Conservation (phyloP, 108 stramenopile species). For the Skeletonema tropicum region DNA sequence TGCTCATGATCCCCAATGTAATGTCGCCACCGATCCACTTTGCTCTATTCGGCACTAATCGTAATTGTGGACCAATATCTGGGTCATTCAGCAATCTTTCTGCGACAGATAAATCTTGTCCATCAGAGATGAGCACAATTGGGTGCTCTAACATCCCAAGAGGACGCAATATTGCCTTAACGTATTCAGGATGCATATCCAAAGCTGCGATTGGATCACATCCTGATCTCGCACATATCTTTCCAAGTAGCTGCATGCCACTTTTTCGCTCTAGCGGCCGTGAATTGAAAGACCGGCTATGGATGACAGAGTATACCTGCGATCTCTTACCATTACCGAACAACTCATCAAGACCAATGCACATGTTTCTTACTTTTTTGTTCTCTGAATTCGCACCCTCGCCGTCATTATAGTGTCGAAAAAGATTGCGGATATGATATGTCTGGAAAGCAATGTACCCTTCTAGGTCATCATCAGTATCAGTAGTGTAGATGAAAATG, state of each 20-base stretch:
- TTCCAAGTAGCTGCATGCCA: slow-evolving; percentile 3
- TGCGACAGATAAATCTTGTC: slow-evolving; percentile 24
- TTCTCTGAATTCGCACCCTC: background rate
- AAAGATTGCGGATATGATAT: slow-evolving; percentile 33
- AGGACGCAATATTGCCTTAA: slow-evolving; percentile 41
- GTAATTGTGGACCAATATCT: slow-evolving; percentile 36
- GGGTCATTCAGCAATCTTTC: slow-evolving; percentile 26
- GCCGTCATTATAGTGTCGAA: slow-evolving; percentile 36
- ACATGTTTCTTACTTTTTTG: slow-evolving; percentile 10
- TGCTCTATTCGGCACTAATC: slow-evolving; percentile 15
- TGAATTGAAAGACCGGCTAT: slow-evolving; percentile 13
- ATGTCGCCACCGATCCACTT: slow-evolving; percentile 51
- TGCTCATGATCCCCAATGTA: slow-evolving; percentile 25
- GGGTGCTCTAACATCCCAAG: slow-evolving; percentile 37
- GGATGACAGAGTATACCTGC: slow-evolving; percentile 21
- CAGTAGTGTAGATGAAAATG: slow-evolving; percentile 24
- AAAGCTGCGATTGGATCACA: slow-evolving; percentile 47
- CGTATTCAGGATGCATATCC: slow-evolving; percentile 46
- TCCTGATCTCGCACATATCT: slow-evolving; percentile 2
- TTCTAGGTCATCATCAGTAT: background rate
- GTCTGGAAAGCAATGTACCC: slow-evolving; percentile 37
- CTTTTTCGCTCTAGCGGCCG: slow-evolving; percentile 6
- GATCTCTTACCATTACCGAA: slow-evolving; percentile 5
- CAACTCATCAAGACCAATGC: slow-evolving; percentile 8
- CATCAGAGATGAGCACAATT: slow-evolving; percentile 40